A percentile compares a stretch with the other conserved stretches of the same genome.
These are phyloP conservation scores for Penicillium sp. DNA, from an alignment of 2,329 filamentous ascomycete species.

Conservation along the genomic window DNA sequence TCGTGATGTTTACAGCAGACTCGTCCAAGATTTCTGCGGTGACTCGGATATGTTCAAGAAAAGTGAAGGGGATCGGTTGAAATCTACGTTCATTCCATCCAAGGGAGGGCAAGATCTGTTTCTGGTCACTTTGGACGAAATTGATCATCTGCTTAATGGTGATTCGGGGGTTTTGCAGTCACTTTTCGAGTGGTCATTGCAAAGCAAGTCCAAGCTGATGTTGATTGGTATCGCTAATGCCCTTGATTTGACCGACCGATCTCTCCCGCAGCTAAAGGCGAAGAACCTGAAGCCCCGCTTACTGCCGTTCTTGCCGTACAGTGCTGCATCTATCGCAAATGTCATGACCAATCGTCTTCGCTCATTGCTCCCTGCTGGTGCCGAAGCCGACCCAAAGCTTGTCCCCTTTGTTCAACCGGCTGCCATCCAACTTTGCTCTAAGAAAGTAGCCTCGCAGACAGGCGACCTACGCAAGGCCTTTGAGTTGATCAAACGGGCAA, in stretches of 20 bases:
- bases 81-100: conserved; percentile 67
- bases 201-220: conserved; percentile 73
- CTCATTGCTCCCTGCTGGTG: conserved; percentile 59
- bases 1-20: conserved; percentile 75
- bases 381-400: conserved; percentile 52
- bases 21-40: conserved; percentile 68
- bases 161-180: conserved; percentile 87
- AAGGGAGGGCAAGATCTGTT: conserved; percentile 58
- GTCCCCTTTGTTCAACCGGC: conserved; percentile 90
- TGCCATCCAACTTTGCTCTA: conserved; percentile 88
- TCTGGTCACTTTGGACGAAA: conserved; percentile 88
- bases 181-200: conserved; percentile 94
- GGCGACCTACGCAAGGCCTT: conserved; percentile 94
- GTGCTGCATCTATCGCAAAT: conserved; percentile 76
- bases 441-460: conserved; percentile 91
- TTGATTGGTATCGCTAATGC: conserved; percentile 95
- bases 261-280: conserved; percentile 87
- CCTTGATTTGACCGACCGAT: conserved; percentile 90
- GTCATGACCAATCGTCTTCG: conserved; percentile 83
- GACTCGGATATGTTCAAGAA: conserved; percentile 62
- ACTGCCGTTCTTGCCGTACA: conserved; percentile 90
- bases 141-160: conserved; percentile 86
- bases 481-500: conserved; percentile 83
- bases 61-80: conserved; percentile 66
- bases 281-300: conserved; percentile 87